Evolutionary conservation across 805 yeast genomes (phyloP).

Genomic region (Brettanomyces custersianus): DNA sequence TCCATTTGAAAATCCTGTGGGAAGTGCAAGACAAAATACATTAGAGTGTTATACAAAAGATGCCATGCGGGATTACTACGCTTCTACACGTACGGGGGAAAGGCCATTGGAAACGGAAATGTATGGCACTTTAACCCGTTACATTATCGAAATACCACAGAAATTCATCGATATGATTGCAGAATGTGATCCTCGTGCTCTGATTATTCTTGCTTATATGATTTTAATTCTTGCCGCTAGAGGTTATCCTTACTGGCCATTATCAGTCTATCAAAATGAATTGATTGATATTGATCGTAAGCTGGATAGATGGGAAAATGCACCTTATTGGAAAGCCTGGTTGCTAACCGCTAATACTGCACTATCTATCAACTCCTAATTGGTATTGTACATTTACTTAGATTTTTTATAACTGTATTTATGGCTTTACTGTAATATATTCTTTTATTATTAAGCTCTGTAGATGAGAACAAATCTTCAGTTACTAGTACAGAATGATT

Average conservation of each 20-base stretch:
- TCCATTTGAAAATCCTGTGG: background rate
- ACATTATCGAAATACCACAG: slow-evolving; percentile 7
- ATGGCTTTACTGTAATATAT: no score
- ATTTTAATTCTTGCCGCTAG: slow-evolving; percentile 11
- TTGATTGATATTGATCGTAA: slow-evolving; percentile 4
- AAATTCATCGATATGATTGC: slow-evolving; percentile 8
- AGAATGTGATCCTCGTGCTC: slow-evolving; percentile 12
- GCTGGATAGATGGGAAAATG: slow-evolving; percentile 4
- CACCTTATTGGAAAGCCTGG: slow-evolving; percentile 9
- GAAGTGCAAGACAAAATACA: background rate
- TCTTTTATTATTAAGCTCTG: background rate
- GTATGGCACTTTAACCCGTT: slow-evolving; percentile 9
- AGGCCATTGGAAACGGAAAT: slow-evolving; percentile 9
- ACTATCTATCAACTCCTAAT: background rate
- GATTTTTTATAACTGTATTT: no score
- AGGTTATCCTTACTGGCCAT: slow-evolving; percentile 3
- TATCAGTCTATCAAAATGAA: slow-evolving; percentile 5
- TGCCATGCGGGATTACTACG: background rate
- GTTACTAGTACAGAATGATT: no score
- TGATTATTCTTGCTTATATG: slow-evolving; percentile 14
- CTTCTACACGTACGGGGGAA: background rate
- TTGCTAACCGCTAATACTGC: background rate
- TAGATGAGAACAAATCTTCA: no score
- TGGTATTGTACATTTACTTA: background rate
- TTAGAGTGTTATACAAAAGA: background rate